Base-by-base conservation (phyloP, 2,329 filamentous ascomycete genomes). In the Diaporthe longicolla region DNA sequence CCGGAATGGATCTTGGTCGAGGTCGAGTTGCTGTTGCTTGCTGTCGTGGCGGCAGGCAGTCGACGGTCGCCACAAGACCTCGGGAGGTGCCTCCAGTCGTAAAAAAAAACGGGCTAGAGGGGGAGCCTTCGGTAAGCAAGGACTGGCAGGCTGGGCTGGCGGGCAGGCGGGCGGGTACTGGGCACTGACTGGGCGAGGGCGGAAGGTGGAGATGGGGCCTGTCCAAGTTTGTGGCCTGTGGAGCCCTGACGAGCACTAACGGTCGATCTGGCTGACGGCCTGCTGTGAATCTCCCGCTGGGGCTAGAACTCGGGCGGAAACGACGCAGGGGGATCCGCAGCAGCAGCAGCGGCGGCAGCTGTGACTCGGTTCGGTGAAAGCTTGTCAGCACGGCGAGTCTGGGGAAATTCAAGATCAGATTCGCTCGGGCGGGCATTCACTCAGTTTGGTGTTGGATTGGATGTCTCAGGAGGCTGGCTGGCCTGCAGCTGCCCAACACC, bases 1-100 rank as follows among this genome's bases (percentile, higher is more conserved):
- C 32, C 63, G 63, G 63, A 54, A 68, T 68, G 63, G 63, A 68
- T 68, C 63, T 68, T 68, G 45, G 63, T 68, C 48, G 63, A 68
- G 63, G 45, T 50, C 63, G 63, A 68, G 63, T 68, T 68, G 63
- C 63, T 68, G 63, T 26, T 68, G 63, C 32, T 40, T 40, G 63
- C 48, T 68, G 63, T 52, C 45, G 63, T 52, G 48, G 63, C 63
- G 63, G 63, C 63, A 68, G 63, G 63, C 63, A 68, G 63, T 68
- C 32, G 45, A 54, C 48, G 29, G 63, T 68, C 63, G 63, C 63
- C 63, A 68, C 63, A 54, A 54, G 63, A 68, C 63, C 63, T 68
- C 63, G 63, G 63, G 63, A 54, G 26, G 63, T 24, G 63, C 61
- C 59, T 65, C 45, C 50, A 50, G 61, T 66, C 29, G 61, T 11